Evolutionary conservation across 495 filamentous ascomycete genomes (phyloP), one percentile per base, ranked within the genome.

Genomic region (Lophiotrema nucula): DNA sequence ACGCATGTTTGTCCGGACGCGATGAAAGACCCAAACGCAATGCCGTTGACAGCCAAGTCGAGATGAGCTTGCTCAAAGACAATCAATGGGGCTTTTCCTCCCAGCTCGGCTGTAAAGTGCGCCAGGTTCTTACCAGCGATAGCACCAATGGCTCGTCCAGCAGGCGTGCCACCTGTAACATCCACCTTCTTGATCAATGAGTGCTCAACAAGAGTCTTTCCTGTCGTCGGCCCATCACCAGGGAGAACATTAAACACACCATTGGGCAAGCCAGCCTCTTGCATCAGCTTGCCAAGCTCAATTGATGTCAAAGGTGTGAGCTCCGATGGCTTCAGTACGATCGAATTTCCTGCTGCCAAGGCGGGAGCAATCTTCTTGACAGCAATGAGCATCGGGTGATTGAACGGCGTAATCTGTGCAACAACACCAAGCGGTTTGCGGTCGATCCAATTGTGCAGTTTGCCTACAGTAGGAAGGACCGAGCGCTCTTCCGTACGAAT

Each of bases 21-120:
- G 19, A 84, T 77, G 78, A 85, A 88, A 56, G 84, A 85, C 26
- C 79, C 72, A 4, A 77, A 71, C 56, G 84, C 82, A 16, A 85
- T 75, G 35, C 77, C 79, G 18, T 79, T 77, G 12, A 83, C 70
- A 3, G 86, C 83, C 45, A 81, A 74, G 23, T 87, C 78, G 18
- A 88, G 69, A 46, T 87, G 80, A n/a, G 86, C 85, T 67, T 88
- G 84, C 43, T 87, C 83, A 58, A 90, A 88, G 4, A 89, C 79
- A 33, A 89, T 72, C 67, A 88, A 86, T 0, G 86, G 87, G 45
- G 85, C 87, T 66, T 90, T 89, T 1, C 87, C 87, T 21, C 87
- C 87, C 19, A 90, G 77, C 71, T 90, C 87, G 16, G 88, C 79
- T 1, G 83, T 85, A 11, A 86, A 68, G 56, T 88, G 87, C 72